Percentiles rank a stretch among this genome's conserved stretches.
phyloP scores from a whole-genome alignment of 2,329 filamentous ascomycete species.

The Fusarium pseudograminearum region DNA sequence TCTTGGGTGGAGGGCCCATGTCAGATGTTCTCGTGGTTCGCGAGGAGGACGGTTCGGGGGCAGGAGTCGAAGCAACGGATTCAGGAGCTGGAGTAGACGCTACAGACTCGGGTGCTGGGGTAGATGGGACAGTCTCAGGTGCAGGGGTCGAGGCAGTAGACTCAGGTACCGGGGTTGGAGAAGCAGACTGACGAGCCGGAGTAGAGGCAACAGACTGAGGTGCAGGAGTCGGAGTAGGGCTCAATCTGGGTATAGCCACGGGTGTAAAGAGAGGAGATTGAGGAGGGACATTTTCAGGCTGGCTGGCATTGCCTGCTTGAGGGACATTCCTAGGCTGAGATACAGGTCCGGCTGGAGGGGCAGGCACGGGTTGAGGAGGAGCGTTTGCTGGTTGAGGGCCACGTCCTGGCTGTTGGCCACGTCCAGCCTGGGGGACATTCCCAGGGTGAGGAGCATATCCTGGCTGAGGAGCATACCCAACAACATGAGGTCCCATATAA shows the following conservation, averaged over 20 bases:
- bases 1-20: conserved; percentile 7
- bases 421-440: background rate
- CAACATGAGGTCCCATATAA: background rate
- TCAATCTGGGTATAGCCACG: background rate
- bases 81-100: background rate
- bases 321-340: background rate
- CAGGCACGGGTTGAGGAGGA: background rate
- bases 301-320: background rate
- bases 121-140: background rate
- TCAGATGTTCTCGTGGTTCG: background rate
- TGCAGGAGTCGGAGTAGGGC: background rate
- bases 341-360: background rate
- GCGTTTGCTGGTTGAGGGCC: background rate
- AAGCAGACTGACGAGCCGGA: background rate
- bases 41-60: background rate
- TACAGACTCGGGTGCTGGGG: background rate
- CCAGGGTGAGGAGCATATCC: background rate
- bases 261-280: conserved; percentile 14
- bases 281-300: background rate
- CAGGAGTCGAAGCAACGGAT: background rate
- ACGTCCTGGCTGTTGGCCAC: background rate
- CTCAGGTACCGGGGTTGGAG: background rate
- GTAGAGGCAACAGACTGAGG: background rate
- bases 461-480: background rate
- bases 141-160: background rate